Conservation (phyloP, 2,329 filamentous ascomycete species). For the Diplodia mutila region DNA sequence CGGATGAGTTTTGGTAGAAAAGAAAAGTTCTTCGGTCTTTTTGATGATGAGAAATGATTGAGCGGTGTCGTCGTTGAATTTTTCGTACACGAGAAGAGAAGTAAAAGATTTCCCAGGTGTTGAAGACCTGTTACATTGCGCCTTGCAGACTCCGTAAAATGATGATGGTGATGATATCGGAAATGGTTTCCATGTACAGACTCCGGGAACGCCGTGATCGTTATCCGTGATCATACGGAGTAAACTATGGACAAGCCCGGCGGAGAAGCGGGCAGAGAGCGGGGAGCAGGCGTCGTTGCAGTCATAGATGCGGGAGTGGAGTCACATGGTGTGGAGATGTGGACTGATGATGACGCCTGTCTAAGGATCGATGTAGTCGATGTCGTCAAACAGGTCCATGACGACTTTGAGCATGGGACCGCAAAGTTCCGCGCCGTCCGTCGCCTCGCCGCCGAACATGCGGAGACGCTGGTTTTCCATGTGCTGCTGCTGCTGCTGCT, state of each 20-base stretch:
- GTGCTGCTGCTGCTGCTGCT: neutral
- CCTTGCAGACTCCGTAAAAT: neutral
- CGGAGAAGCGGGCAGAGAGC: neutral
- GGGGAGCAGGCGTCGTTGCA: neutral
- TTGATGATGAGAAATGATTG: neutral
- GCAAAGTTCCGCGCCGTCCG: constrained; percentile 48
- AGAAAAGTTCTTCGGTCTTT: neutral
- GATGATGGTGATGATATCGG: neutral
- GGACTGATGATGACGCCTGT: neutral
- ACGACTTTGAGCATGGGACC: constrained; percentile 54
- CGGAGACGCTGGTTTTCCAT: constrained; percentile 44
- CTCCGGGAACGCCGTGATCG: constrained; percentile 5
- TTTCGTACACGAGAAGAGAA: constrained; percentile 3
- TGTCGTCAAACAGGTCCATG: constrained; percentile 48
- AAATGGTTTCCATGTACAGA: neutral
- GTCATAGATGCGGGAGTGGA: neutral
- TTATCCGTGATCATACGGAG: neutral
- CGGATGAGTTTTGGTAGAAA: constrained; percentile 22
- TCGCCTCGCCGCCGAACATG: constrained; percentile 49
- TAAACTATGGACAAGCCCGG: neutral
- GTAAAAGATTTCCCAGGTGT: neutral
- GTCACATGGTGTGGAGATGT: neutral
- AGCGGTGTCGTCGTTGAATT: constrained; percentile 11
- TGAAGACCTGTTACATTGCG: neutral
- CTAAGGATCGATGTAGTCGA: constrained; percentile 51